Base-by-base conservation (phyloP, 1,139 yeast species). In the Arxiozyma slooffiae region DNA sequence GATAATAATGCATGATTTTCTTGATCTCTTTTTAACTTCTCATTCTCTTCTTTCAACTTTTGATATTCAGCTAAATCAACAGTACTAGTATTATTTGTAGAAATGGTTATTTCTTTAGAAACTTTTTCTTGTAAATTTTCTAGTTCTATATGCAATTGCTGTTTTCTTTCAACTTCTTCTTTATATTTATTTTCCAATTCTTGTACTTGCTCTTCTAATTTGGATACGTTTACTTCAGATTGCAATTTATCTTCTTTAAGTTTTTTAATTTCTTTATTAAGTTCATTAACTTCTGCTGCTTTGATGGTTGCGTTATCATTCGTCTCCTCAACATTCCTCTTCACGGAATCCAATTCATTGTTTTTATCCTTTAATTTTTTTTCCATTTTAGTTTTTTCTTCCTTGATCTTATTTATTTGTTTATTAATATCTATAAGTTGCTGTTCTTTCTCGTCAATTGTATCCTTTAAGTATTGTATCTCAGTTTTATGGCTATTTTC, bases 231-330 rank as follows among this genome's bases (percentile, higher is more conserved):
- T n/a, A 53, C 57, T 24, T 62, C 62, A 21, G 62, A 48, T 17
- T 52, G 52, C 5, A 22, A 24, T 17, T 58, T 58, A 2, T 51
- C 34, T 45, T 58, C 60, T 26, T 55, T 54, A 16, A 63, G 44
- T 26, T 59, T 58, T 7, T 49, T 55, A 6, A 61, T 49, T 18
- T 56, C 55, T 20, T 49, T 45, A 38, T 56, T 55, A 30, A 62
- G 40, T 48, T 63, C 64, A 7, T 46, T 52, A 4, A 61, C 59
- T 52, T 62, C 66, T 8, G 67, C 67, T 36, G 56, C 54, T 7
- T 55, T 59, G 14, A 67, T 55, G 17, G 60, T 64, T 3, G 53
- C 55, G 22, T 61, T 60, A 51, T 66, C 68, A 42, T 55, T 57
- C 1, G 59, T 56, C 18, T 61, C 54, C 18, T 59, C 62, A 26